These are phyloP conservation scores for Toxicodendron radicans DNA, from an alignment of 345 rosid species.

Conservation along the genomic window DNA sequence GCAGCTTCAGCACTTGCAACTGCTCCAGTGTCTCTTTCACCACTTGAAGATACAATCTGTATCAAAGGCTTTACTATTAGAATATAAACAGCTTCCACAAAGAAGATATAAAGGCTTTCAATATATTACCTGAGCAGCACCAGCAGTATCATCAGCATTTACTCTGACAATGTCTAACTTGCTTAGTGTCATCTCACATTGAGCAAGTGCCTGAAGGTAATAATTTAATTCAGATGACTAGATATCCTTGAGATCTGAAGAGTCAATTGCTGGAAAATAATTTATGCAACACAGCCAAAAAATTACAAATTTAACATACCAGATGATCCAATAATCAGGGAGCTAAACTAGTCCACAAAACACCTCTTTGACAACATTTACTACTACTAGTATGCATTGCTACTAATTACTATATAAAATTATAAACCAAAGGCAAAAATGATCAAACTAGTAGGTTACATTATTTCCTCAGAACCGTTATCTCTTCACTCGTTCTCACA, in stretches of 20 bases:
- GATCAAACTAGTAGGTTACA: too few species aligned
- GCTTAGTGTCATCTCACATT: conserved; percentile 67
- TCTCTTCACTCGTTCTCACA: too few species aligned
- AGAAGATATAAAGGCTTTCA: conserved; percentile 10
- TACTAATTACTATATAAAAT: too few species aligned
- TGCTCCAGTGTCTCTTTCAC: conserved; percentile 65
- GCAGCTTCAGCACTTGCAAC: conserved; percentile 94
- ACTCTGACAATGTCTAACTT: conserved; percentile 57
- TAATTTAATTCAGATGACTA: conserved; percentile 12
- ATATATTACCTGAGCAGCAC: conserved; percentile 75
- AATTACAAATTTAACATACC: background rate
- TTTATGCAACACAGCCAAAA: background rate
- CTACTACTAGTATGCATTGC: too few species aligned
- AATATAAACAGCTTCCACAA: conserved; percentile 4
- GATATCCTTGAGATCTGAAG: conserved; percentile 7
- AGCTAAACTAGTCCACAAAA: conserved; percentile 1
- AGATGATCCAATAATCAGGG: background rate
- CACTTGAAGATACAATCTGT: conserved; percentile 62
- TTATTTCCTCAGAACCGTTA: too few species aligned
- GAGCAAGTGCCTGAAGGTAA: conserved; percentile 69
- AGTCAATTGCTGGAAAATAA: background rate
- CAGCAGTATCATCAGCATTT: conserved; percentile 72
- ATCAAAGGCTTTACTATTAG: conserved; percentile 7
- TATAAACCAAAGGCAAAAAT: too few species aligned
- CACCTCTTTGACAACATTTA: background rate